Evolutionary conservation across 495 filamentous ascomycete genomes (phyloP).

Genomic region (Aspergillus hancockii): DNA sequence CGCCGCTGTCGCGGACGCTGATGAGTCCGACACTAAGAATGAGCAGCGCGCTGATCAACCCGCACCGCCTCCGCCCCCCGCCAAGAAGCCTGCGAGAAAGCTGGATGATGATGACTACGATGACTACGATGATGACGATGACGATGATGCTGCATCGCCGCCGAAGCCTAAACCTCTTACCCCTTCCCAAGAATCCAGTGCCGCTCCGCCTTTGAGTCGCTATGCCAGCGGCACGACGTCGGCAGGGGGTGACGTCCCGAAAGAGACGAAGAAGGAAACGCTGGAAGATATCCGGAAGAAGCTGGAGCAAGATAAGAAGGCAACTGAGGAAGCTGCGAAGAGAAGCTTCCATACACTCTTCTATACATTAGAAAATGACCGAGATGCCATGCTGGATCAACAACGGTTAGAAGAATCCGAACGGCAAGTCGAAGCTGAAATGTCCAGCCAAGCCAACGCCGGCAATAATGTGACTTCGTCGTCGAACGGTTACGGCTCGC

Average conservation of each 20-base stretch:
- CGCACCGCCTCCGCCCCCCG: slow-evolving; percentile 37
- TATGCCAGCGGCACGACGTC: slow-evolving; percentile 31
- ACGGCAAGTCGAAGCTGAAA: slow-evolving; percentile 91
- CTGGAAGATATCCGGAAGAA: slow-evolving; percentile 89
- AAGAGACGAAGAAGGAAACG: slow-evolving; percentile 58
- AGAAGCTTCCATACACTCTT: slow-evolving; percentile 87
- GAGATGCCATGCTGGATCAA: slow-evolving; percentile 95
- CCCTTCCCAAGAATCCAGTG: slow-evolving; percentile 38
- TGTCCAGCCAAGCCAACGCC: slow-evolving; percentile 64
- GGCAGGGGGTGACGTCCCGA: slow-evolving; percentile 31
- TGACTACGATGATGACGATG: slow-evolving; percentile 79
- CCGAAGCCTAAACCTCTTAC: slow-evolving; percentile 58
- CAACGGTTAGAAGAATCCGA: slow-evolving; percentile 96
- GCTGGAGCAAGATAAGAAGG: slow-evolving; percentile 90
- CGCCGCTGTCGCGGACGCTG: slow-evolving; percentile 30
- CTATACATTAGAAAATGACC: slow-evolving; percentile 92
- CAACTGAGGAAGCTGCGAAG: slow-evolving; percentile 86
- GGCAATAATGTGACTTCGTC: slow-evolving; percentile 48
- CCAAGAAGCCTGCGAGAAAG: slow-evolving; percentile 64
- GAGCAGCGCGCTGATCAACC: slow-evolving; percentile 45
- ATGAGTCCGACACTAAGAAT: slow-evolving; percentile 30
- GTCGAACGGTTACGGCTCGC: slow-evolving; percentile 69
- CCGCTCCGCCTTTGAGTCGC: slow-evolving; percentile 30
- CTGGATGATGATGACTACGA: slow-evolving; percentile 83
- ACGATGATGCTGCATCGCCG: slow-evolving; percentile 55